Evolutionary conservation across 768 basidiomycete genomes (phyloP).

Genomic region (Leccinum truebloodii): DNA sequence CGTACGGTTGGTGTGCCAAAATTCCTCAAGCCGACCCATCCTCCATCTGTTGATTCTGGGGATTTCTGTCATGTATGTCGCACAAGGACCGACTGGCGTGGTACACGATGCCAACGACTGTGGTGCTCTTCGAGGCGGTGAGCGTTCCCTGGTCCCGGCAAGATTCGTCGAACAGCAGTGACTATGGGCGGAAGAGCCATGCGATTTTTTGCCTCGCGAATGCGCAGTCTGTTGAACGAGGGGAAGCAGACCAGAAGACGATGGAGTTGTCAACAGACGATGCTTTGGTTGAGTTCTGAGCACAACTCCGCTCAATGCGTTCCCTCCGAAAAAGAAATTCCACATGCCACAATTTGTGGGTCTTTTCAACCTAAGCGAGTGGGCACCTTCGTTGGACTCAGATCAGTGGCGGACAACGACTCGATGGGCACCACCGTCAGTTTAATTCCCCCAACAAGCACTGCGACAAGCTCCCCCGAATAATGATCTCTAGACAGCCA

Average conservation of each 20-base stretch:
- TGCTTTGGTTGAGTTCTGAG: conserved; percentile 5
- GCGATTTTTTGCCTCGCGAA: conserved; percentile 4
- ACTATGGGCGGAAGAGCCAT: conserved; percentile 11
- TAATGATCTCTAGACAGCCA: neutral
- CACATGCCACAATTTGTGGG: conserved; percentile 11
- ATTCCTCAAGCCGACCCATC: conserved; percentile 7
- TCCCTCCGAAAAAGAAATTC: conserved; percentile 8
- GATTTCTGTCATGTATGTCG: conserved; percentile 1
- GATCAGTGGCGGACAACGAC: neutral
- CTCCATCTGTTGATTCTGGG: conserved; percentile 4
- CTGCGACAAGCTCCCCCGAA: neutral
- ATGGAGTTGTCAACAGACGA: neutral
- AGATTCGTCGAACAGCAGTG: neutral
- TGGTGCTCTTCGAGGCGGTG: conserved; percentile 15
- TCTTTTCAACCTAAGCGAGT: conserved; percentile 9
- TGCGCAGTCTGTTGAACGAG: neutral
- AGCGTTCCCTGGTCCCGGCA: conserved; percentile 2
- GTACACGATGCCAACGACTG: conserved; percentile 3
- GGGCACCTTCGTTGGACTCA: neutral
- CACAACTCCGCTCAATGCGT: conserved; percentile 22
- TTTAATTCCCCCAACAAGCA: neutral
- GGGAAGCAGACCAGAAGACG: neutral
- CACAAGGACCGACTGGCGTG: neutral
- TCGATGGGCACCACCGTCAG: neutral
- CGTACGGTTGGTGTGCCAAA: conserved; percentile 19